These are phyloP conservation scores for Arthrocladium fulminans DNA, from an alignment of 2,329 filamentous ascomycete genomes.

Conservation along the genomic window DNA sequence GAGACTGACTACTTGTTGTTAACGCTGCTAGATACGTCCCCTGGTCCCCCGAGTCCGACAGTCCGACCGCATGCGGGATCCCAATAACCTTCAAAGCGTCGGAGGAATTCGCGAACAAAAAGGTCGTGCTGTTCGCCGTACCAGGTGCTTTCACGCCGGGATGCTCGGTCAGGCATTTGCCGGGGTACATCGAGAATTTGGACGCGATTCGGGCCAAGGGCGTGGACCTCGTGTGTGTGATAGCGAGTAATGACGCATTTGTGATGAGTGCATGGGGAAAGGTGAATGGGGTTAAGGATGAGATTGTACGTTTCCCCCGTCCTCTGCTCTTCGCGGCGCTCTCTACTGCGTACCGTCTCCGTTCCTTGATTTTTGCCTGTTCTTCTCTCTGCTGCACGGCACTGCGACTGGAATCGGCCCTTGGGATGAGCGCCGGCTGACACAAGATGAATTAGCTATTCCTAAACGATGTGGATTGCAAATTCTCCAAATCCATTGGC, in stretches of 20 bases:
- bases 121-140: conserved; percentile 60
- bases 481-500: conserved; percentile 69
- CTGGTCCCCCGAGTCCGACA: conserved; percentile 58
- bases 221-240: conserved; percentile 71
- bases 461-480: conserved; percentile 61
- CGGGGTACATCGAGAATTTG: conserved; percentile 67
- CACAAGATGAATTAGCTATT: conserved; percentile 45
- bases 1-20: no score
- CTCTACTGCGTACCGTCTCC: background rate
- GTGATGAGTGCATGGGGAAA: conserved; percentile 89
- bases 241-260: conserved; percentile 75
- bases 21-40: conserved; percentile 57
- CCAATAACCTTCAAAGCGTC: conserved; percentile 71
- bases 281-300: conserved; percentile 69
- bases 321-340: conserved; percentile 25
- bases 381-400: background rate
- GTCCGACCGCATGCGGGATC: conserved; percentile 65
- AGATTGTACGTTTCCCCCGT: conserved; percentile 40
- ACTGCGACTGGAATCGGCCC: background rate
- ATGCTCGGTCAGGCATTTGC: conserved; percentile 72
- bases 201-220: conserved; percentile 67
- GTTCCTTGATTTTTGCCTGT: conserved; percentile 26
- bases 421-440: background rate
- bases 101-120: conserved; percentile 64
- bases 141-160: conserved; percentile 78